phyloP scores from a whole-genome alignment of 2,329 filamentous ascomycete species.

The Fusarium sp. region DNA sequence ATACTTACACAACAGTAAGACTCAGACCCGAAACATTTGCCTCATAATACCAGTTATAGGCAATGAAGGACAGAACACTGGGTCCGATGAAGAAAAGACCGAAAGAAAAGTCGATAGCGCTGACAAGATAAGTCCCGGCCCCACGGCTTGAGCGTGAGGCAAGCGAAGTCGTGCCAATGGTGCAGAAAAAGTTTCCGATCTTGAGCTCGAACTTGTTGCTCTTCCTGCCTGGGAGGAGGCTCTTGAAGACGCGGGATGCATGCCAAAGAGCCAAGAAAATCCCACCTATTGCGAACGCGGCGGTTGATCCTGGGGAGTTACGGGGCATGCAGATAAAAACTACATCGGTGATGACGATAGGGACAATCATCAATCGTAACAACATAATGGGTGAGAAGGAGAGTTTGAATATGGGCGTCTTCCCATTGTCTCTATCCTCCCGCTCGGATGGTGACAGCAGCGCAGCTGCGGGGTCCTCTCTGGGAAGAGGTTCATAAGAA shows the following conservation, averaged over 20 bases:
- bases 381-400: constrained; percentile 30
- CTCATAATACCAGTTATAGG: background rate
- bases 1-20: constrained; percentile 35
- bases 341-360: constrained; percentile 25
- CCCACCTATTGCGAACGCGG: constrained; percentile 19
- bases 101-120: constrained; percentile 30
- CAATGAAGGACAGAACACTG: constrained; percentile 13
- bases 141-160: background rate
- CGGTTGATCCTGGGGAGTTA: background rate
- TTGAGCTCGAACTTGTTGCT: constrained; percentile 34
- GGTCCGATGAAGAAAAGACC: constrained; percentile 31
- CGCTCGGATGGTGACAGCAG: constrained; percentile 24
- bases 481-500: constrained; percentile 26
- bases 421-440: constrained; percentile 9
- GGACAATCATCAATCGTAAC: constrained; percentile 19
- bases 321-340: constrained; percentile 13
- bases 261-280: constrained; percentile 25
- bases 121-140: constrained; percentile 18
- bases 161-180: constrained; percentile 12
- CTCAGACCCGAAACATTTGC: constrained; percentile 4
- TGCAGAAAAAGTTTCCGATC: constrained; percentile 36
- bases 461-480: constrained; percentile 24
- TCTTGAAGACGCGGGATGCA: constrained; percentile 4
- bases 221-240: constrained; percentile 12
- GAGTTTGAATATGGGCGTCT: constrained; percentile 12